Percentiles rank a stretch among this genome's conserved stretches.
These are phyloP conservation scores for Erodium chrysanthum DNA, from an alignment of 441 rosid species.

Conservation along the genomic window DNA sequence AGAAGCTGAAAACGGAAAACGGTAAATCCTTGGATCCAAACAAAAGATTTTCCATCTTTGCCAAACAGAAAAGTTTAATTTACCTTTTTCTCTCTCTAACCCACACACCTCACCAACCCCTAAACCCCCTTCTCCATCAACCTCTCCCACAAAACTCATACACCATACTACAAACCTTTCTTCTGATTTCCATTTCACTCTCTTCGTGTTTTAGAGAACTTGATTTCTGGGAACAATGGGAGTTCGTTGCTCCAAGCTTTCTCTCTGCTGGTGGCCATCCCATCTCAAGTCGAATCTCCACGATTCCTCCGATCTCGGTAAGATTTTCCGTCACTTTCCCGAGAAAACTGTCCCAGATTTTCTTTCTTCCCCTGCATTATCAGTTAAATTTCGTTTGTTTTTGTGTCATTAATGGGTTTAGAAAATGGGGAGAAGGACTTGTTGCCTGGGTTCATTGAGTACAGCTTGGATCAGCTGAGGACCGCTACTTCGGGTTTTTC, in stretches of 20 bases:
- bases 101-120: constrained; percentile 17
- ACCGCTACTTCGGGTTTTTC: constrained; percentile 69
- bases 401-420: constrained; percentile 16
- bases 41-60: constrained; percentile 15
- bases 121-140: constrained; percentile 19
- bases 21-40: constrained; percentile 36
- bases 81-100: too few species aligned
- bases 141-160: constrained; percentile 16
- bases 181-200: neutral
- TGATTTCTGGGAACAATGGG: constrained; percentile 41
- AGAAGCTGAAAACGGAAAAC: too few species aligned
- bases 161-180: neutral
- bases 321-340: constrained; percentile 24
- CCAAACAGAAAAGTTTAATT: constrained; percentile 28
- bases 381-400: neutral
- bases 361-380: too few species aligned
- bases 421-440: constrained; percentile 44
- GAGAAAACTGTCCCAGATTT: neutral
- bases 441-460: constrained; percentile 64
- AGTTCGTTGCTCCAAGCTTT: constrained; percentile 78
- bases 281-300: constrained; percentile 54
- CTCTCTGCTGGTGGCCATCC: constrained; percentile 81
- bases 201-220: neutral
- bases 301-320: constrained; percentile 66
- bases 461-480: constrained; percentile 61